A percentile compares a stretch with the other conserved stretches of the same genome.
Conservation (phyloP, 2,329 filamentous ascomycete species). For the Fusarium denticulatum region DNA sequence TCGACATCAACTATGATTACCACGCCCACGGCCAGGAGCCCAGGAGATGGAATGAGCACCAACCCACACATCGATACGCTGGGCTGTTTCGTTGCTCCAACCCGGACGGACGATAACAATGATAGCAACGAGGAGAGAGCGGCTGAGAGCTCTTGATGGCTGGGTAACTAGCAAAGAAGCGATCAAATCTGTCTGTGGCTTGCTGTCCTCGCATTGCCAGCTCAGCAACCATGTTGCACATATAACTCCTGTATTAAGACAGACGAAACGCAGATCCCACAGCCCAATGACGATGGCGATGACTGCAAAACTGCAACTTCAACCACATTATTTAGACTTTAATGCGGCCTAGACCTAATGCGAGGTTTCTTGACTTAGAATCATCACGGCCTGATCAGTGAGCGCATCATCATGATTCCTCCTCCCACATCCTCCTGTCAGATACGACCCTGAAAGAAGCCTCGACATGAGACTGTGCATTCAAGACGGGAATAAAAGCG, state of each 20-base stretch:
- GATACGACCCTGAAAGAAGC: constrained; percentile 7
- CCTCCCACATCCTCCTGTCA: constrained; percentile 1
- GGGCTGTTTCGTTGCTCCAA: constrained; percentile 11
- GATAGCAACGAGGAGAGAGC: background rate
- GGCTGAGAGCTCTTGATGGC: background rate
- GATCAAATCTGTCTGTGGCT: background rate
- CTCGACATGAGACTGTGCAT: constrained; percentile 25
- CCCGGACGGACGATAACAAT: background rate
- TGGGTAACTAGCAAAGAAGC: background rate
- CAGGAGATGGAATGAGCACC: constrained; percentile 19
- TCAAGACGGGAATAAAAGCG: constrained; percentile 18
- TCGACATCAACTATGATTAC: constrained; percentile 38
- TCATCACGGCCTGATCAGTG: background rate
- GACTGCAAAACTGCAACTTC: background rate
- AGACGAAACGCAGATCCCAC: constrained; percentile 1
- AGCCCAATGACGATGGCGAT: constrained; percentile 20
- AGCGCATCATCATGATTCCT: constrained; percentile 18
- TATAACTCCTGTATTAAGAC: constrained; percentile 35
- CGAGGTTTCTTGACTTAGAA: constrained; percentile 1
- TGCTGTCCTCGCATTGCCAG: constrained; percentile 28
- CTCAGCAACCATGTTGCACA: constrained; percentile 28
- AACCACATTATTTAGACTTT: background rate
- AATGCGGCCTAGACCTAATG: background rate
- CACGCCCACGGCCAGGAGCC: constrained; percentile 18
- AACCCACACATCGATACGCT: constrained; percentile 17